phyloP scores from a whole-genome alignment of 1,139 yeast species.

The Eremothecium sinecaudum region DNA sequence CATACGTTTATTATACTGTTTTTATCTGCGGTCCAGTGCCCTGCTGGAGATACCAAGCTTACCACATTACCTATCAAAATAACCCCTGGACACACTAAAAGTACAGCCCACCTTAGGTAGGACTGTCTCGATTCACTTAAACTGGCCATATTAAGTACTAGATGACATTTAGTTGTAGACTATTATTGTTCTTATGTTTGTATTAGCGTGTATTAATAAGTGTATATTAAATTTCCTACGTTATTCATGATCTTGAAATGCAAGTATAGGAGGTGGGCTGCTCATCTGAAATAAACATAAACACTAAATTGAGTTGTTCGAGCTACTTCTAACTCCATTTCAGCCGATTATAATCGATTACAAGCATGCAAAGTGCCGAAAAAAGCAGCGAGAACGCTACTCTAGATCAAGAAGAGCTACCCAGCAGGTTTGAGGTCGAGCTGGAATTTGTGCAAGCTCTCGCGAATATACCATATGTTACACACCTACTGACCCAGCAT shows the following conservation, averaged over 20 bases:
- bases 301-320: too few relatives aligned
- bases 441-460: constrained; percentile 72
- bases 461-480: constrained; percentile 60
- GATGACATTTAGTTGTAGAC: too few relatives aligned
- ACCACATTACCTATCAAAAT: constrained; percentile 2
- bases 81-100: constrained; percentile 1
- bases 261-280: too few relatives aligned
- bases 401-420: constrained; percentile 30
- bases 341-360: too few relatives aligned
- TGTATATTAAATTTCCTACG: too few relatives aligned
- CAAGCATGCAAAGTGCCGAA: background rate
- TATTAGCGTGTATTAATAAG: too few relatives aligned
- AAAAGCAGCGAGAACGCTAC: constrained; percentile 2
- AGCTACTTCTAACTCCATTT: too few relatives aligned
- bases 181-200: too few relatives aligned
- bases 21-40: constrained; percentile 14
- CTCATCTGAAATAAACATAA: too few relatives aligned
- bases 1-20: constrained; percentile 48
- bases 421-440: constrained; percentile 69
- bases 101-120: background rate
- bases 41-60: background rate
- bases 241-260: too few relatives aligned
- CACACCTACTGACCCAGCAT: constrained; percentile 45
- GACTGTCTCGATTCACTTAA: background rate
- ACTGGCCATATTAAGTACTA: background rate